Percentiles rank a stretch among this genome's conserved stretches.
Evolutionary conservation across 1,284 basidiomycete species (phyloP).

Genomic region (Trichosporon coremiiforme): DNA sequence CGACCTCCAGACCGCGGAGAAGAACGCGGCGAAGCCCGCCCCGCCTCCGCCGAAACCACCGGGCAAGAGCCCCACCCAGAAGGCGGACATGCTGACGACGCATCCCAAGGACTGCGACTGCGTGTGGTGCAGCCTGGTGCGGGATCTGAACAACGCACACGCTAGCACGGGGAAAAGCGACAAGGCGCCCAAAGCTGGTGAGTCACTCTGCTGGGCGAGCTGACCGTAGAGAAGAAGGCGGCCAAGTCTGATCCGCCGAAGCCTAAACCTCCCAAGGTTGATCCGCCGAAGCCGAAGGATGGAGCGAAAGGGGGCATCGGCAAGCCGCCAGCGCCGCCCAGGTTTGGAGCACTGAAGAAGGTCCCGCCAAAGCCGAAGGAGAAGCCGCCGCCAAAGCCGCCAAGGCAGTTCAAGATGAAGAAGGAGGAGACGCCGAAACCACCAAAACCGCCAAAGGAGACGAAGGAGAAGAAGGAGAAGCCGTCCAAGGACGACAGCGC

Average conservation of each 20-base stretch:
- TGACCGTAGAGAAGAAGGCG: background rate
- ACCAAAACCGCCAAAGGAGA: background rate
- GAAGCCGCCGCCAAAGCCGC: background rate
- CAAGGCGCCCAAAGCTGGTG: background rate
- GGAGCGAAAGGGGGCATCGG: too few relatives aligned
- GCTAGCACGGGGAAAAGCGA: background rate
- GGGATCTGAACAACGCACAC: background rate
- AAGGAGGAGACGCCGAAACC: background rate
- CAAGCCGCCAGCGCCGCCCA: conserved; percentile 6
- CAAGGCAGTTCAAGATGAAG: background rate
- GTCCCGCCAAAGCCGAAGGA: background rate
- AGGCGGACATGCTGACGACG: conserved; percentile 1
- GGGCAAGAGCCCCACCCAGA: background rate
- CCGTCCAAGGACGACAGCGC: background rate
- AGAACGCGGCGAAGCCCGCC: background rate
- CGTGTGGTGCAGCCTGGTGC: background rate
- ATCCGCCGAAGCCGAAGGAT: background rate
- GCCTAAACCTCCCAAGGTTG: background rate
- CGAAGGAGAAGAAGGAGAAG: background rate
- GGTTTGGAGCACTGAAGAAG: background rate
- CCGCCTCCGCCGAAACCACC: background rate
- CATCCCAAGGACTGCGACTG: conserved; percentile 7
- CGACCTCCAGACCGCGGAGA: too few relatives aligned
- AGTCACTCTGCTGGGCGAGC: background rate
- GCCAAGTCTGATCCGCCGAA: background rate